Percentiles rank a stretch among this genome's conserved stretches.
Conservation (phyloP, 306 rosid genomes). For the Glycyrrhiza uralensis region DNA sequence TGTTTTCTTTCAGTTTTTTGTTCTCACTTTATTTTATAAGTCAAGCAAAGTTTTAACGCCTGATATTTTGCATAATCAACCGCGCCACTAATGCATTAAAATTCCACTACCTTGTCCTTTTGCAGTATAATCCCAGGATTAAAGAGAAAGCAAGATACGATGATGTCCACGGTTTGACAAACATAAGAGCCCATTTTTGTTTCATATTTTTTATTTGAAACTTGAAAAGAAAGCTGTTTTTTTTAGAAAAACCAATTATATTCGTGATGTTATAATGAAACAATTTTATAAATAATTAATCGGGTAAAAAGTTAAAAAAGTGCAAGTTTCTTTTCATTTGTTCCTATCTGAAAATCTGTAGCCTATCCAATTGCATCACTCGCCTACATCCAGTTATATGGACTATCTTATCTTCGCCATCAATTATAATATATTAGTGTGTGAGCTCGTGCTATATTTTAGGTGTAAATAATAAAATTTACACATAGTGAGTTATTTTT, state of each 20-base stretch:
- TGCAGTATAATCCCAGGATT: constrained; percentile 13
- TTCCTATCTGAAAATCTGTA: neutral
- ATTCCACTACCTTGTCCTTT: neutral
- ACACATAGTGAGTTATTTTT: too few relatives aligned
- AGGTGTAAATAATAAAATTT: too few relatives aligned
- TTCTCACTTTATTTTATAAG: too few relatives aligned
- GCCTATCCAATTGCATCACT: neutral
- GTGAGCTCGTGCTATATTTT: too few relatives aligned
- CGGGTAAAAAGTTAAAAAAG: neutral
- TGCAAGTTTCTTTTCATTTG: neutral
- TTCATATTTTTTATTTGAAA: neutral
- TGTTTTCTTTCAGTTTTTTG: too few relatives aligned
- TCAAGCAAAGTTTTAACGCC: too few relatives aligned
- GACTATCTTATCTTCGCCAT: neutral
- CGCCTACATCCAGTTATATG: neutral
- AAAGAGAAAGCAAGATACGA: constrained; percentile 34
- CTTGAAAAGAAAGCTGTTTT: neutral
- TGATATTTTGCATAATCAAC: constrained; percentile 1
- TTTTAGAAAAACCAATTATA: neutral
- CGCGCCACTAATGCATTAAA: constrained; percentile 1
- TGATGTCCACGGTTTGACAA: constrained; percentile 24
- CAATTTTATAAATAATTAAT: neutral
- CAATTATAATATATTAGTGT: too few relatives aligned
- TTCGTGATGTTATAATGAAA: neutral
- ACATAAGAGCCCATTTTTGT: neutral